Evolutionary conservation across 192 early-diverging fungal genomes (phyloP), one percentile per base, ranked within the genome.

Genomic region (Coemansia sp.): DNA sequence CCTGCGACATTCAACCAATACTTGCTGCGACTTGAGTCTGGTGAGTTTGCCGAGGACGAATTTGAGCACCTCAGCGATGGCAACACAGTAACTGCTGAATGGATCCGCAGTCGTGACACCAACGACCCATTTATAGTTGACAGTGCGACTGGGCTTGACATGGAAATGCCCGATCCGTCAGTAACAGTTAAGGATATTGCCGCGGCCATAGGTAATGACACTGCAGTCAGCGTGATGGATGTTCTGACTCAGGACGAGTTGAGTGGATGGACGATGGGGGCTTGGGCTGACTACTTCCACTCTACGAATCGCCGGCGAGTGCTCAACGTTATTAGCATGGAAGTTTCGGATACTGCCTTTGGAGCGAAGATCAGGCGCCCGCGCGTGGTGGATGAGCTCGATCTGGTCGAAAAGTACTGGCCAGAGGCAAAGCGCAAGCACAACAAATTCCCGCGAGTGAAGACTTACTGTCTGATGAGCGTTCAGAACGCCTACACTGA

Each of bases 381-480:
- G 29, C 83, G 75, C 31, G 79, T 94, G 33, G 95, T 96, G 29
- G 84, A 90, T 48, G 92, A 96, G 45, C 66, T 98, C 53, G 95
- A 98, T 79, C 93, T 93, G 90, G 87, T 91, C 57, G 93, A 95
- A 56, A 87, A 87, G 41, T 85, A 93, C 67, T 98, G 95, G 95
- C 95, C 95, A 11, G 41, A 67, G 13, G 67, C 73, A 40, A 79
- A 83, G 27, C 67, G 89, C 29, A 87, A 87, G 71, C 66, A 66
- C n/a, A 81, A 75, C 35, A 91, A 92, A 74, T 94, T 90, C 68
- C 95, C 95, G 9, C 88, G 88, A 54, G 93, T 95, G 0, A 93
- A 95, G 70, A 84, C 95, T 8, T 95, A 97, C 70, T 97, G 95
- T 67, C 74, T 95, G 62, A 95, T 97, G 95, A 90, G 92, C 41